A percentile compares a stretch with the other conserved stretches of the same genome.
phyloP scores from a whole-genome alignment of 331 rosid species.

The Pyrus hybrid region DNA sequence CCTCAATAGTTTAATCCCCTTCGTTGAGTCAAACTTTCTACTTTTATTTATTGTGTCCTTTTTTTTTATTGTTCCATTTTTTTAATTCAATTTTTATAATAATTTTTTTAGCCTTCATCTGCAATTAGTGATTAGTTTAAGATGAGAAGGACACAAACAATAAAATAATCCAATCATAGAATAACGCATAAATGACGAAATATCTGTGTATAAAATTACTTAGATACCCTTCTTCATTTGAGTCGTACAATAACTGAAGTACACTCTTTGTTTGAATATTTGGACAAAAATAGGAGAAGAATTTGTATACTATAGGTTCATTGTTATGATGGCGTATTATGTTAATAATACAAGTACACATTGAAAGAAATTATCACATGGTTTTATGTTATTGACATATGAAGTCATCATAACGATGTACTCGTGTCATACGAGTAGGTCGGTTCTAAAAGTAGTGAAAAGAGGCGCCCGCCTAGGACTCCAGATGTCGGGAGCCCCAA shows the following conservation, averaged over 20 bases:
- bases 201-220: not conserved
- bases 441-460: fast-evolving
- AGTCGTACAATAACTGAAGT: too few species aligned
- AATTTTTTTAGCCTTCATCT: not conserved
- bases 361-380: too few species aligned
- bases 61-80: conserved; percentile 3
- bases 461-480: too few species aligned
- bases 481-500: too few species aligned
- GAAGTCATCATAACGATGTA: fast-evolving
- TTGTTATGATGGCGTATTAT: too few species aligned
- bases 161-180: not conserved
- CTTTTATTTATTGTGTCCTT: conserved; percentile 4
- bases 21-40: conserved; percentile 22
- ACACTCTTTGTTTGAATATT: too few species aligned
- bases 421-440: fast-evolving
- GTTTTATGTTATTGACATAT: too few species aligned
- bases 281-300: too few species aligned
- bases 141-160: not conserved
- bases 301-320: too few species aligned
- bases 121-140: conserved; percentile 36
- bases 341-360: fast-evolving
- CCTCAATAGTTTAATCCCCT: conserved; percentile 7
- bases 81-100: conserved; percentile 6
- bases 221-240: not conserved
- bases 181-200: not conserved